Conservation (phyloP, 2,329 filamentous ascomycete species). For the Septoria petroselini region DNA sequence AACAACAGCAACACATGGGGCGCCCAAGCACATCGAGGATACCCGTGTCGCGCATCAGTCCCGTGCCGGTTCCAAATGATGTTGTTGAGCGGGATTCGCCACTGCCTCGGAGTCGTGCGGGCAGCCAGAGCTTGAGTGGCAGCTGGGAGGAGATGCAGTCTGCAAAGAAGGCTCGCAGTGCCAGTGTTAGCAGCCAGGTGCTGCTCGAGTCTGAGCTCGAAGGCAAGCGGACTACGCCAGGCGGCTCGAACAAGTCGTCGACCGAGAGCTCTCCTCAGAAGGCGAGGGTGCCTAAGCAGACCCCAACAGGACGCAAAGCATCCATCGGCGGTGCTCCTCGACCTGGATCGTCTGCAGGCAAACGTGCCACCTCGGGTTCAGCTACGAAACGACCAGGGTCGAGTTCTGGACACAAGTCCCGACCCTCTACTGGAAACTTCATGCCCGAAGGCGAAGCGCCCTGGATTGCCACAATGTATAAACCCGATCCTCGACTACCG, state of each 20-base stretch:
- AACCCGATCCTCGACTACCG: conserved; percentile 87
- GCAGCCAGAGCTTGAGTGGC: conserved; percentile 56
- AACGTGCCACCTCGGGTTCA: conserved; percentile 13
- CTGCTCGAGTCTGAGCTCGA: conserved; percentile 50
- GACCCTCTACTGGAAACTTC: conserved; percentile 58
- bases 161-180: conserved; percentile 61
- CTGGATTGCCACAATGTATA: conserved; percentile 93
- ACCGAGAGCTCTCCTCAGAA: conserved; percentile 39
- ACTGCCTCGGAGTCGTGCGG: conserved; percentile 57
- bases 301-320: conserved; percentile 30
- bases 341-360: conserved; percentile 23
- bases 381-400: conserved; percentile 26
- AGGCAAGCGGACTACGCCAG: conserved; percentile 39
- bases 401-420: conserved; percentile 33
- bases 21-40: conserved; percentile 69
- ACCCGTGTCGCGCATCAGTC: conserved; percentile 77
- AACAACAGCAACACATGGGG: conserved; percentile 44
- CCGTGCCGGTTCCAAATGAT: conserved; percentile 68
- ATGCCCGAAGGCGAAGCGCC: conserved; percentile 89
- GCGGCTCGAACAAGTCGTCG: conserved; percentile 27
- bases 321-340: conserved; percentile 16
- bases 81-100: conserved; percentile 72
- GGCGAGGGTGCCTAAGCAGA: conserved; percentile 41
- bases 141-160: conserved; percentile 47
- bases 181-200: conserved; percentile 57